Evolutionary conservation across 345 rosid species (phyloP).

Genomic region (Sisymbrium irio): DNA sequence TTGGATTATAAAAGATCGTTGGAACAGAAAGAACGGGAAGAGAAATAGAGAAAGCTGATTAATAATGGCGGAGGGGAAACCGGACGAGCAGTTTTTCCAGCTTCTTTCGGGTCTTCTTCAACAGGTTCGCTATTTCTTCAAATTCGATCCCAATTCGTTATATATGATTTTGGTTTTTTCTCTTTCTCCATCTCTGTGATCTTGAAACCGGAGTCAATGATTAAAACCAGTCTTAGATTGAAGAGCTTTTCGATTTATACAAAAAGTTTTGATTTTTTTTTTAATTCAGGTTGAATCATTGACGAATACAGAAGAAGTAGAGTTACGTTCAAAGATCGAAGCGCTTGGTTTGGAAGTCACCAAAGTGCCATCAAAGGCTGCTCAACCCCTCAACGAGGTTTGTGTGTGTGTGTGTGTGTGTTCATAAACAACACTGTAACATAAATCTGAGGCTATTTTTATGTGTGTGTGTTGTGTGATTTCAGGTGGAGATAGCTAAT

Average conservation of each 20-base stretch:
- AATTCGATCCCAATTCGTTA: not conserved
- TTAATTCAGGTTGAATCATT: constrained; percentile 74
- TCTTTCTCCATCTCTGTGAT: too few relatives aligned
- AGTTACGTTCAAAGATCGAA: constrained; percentile 81
- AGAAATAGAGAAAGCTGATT: too few relatives aligned
- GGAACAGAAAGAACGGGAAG: too few relatives aligned
- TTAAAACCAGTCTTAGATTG: too few relatives aligned
- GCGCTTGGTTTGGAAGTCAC: constrained; percentile 79
- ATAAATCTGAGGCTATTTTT: not conserved
- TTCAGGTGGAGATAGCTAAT: constrained; percentile 69
- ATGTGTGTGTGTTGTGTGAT: not conserved
- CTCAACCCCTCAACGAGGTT: constrained; percentile 58
- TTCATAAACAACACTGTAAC: too few relatives aligned
- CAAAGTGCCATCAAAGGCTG: constrained; percentile 64
- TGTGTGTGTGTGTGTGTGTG: not conserved
- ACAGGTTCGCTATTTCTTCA: constrained; percentile 38
- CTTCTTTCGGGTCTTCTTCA: constrained; percentile 75
- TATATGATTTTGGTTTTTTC: too few relatives aligned
- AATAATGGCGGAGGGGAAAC: constrained; percentile 39
- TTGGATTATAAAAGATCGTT: too few relatives aligned
- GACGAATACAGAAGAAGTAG: constrained; percentile 79
- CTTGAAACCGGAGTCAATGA: too few relatives aligned
- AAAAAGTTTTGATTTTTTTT: too few relatives aligned
- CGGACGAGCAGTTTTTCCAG: constrained; percentile 65
- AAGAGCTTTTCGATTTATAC: not conserved